Percentiles rank a stretch among this genome's conserved stretches.
Evolutionary conservation across 1,284 basidiomycete species (phyloP).

Genomic region (Boletus albobrunnescens): DNA sequence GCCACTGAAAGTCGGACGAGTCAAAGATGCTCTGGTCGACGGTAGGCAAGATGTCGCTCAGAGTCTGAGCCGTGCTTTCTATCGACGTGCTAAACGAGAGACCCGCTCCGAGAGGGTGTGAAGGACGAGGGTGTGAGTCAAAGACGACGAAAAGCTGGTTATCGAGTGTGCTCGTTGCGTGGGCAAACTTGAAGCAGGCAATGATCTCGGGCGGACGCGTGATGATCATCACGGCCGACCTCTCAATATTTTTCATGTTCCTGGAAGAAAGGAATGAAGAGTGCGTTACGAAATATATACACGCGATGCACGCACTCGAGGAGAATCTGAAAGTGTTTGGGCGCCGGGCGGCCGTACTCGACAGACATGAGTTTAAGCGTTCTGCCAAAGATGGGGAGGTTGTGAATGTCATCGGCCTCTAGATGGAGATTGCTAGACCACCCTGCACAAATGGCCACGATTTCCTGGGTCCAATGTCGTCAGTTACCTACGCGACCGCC

Average conservation of each 20-base stretch:
- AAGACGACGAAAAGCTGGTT: conserved; percentile 50
- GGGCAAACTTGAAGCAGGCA: conserved; percentile 48
- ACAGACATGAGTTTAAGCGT: conserved; percentile 38
- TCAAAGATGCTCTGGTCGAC: conserved; percentile 44
- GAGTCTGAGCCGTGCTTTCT: conserved; percentile 39
- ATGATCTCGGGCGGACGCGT: conserved; percentile 69
- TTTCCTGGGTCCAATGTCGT: conserved; percentile 38
- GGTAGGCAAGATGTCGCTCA: conserved; percentile 45
- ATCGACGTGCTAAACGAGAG: conserved; percentile 46
- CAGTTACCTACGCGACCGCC: neutral
- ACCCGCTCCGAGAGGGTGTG: conserved; percentile 55
- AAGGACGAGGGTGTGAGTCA: conserved; percentile 60
- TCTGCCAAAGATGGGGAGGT: conserved; percentile 40
- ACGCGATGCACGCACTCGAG: conserved; percentile 39
- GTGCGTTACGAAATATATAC: neutral
- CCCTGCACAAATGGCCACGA: conserved; percentile 47
- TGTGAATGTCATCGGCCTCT: conserved; percentile 50
- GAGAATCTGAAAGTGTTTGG: conserved; percentile 40
- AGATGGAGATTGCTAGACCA: conserved; percentile 54
- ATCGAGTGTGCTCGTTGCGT: conserved; percentile 16
- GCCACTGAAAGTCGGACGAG: conserved; percentile 53
- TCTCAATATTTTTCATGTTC: conserved; percentile 28
- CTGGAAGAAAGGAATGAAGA: conserved; percentile 20
- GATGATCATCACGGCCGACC: conserved; percentile 48
- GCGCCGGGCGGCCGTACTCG: conserved; percentile 39